phyloP scores from a whole-genome alignment of 31 red algal genomes.

The Odonthalia washingtoniensis region DNA sequence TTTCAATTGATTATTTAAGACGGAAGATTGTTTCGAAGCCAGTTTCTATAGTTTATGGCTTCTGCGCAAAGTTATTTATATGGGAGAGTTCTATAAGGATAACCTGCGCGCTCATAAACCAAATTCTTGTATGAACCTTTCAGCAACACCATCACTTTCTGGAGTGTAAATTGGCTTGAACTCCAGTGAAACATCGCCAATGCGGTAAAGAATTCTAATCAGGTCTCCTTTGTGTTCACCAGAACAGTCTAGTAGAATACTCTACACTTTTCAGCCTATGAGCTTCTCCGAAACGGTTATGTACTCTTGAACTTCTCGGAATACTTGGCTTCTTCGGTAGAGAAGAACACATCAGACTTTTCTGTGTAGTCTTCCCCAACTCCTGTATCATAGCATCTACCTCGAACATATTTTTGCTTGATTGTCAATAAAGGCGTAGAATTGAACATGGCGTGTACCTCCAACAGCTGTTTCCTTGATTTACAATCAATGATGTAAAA shows the following conservation, averaged over 20 bases:
- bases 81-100: not conserved
- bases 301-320: not conserved
- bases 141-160: not conserved
- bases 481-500: too few species aligned
- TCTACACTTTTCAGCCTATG: not conserved
- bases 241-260: not conserved
- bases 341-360: not conserved
- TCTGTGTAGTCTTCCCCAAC: not conserved
- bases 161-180: not conserved
- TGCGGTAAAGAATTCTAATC: not conserved
- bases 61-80: not conserved
- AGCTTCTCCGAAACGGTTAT: not conserved
- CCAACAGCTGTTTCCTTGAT: too few species aligned
- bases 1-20: not conserved
- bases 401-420: not conserved
- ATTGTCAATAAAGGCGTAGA: too few species aligned
- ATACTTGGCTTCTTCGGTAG: not conserved
- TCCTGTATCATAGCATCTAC: not conserved
- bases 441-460: too few species aligned
- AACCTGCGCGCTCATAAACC: not conserved
- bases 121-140: not conserved
- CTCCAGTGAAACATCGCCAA: not conserved
- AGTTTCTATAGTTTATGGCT: conserved; percentile 23
- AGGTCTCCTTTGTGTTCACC: not conserved
- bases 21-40: conserved; percentile 1